Conservation (phyloP, 2,329 filamentous ascomycete genomes). For the Aspergillus pseudoterreus region DNA sequence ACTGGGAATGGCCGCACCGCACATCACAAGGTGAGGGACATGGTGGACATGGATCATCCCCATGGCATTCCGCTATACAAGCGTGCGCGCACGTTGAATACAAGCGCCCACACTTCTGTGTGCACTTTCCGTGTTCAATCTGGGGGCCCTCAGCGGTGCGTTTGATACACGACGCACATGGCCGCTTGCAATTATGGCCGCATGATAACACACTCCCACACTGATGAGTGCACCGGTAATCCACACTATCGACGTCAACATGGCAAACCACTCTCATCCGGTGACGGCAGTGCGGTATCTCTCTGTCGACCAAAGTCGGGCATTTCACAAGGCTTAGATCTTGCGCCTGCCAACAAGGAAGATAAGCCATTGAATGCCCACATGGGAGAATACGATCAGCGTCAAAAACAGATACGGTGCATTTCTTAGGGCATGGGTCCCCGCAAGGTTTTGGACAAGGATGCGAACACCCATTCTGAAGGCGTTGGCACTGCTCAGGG, state of each 20-base stretch:
- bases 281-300: conserved; percentile 56
- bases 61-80: conserved; percentile 55
- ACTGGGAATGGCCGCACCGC: conserved; percentile 50
- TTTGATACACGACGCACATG: conserved; percentile 49
- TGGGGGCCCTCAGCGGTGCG: conserved; percentile 25
- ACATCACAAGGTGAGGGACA: conserved; percentile 49
- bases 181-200: conserved; percentile 54
- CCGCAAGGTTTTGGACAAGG: conserved; percentile 41
- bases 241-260: conserved; percentile 38
- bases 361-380: conserved; percentile 25
- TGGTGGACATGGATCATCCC: conserved; percentile 23
- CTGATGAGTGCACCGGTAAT: conserved; percentile 46
- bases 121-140: conserved; percentile 42
- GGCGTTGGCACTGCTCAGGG: conserved; percentile 37
- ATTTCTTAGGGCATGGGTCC: conserved; percentile 36
- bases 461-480: conserved; percentile 39
- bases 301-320: conserved; percentile 41
- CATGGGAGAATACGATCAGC: conserved; percentile 15
- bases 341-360: conserved; percentile 42
- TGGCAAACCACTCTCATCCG: conserved; percentile 49
- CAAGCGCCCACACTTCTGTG: conserved; percentile 46
- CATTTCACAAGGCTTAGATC: conserved; percentile 50
- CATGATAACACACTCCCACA: conserved; percentile 52
- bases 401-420: conserved; percentile 16
- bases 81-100: conserved; percentile 56